phyloP scores from a whole-genome alignment of 495 filamentous ascomycete genomes.

The Xylaria intraflava region DNA sequence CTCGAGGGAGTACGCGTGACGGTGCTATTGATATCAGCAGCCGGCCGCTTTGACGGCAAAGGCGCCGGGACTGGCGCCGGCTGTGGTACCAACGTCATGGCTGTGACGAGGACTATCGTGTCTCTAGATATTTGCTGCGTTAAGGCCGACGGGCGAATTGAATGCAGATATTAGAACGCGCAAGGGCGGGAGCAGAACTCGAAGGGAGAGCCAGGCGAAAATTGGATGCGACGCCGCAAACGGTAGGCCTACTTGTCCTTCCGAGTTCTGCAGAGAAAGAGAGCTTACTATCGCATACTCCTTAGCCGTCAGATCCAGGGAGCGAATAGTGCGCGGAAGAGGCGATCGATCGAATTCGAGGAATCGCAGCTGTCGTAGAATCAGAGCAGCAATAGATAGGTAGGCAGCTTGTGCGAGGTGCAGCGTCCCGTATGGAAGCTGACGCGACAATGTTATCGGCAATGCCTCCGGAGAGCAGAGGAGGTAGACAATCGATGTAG shows the following conservation, averaged over 20 bases:
- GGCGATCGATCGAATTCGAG: neutral
- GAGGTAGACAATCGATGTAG: neutral
- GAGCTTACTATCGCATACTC: slow-evolving; percentile 19
- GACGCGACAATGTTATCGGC: neutral
- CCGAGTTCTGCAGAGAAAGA: slow-evolving; percentile 14
- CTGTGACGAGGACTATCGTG: neutral
- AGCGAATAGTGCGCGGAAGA: neutral
- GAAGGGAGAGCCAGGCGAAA: slow-evolving; percentile 1
- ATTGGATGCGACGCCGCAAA: slow-evolving; percentile 9
- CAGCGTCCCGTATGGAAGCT: neutral
- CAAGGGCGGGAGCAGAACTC: neutral
- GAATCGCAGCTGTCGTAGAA: neutral
- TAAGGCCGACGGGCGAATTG: neutral
- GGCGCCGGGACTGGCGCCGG: slow-evolving; percentile 18
- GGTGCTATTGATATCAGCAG: slow-evolving; percentile 27
- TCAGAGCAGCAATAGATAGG: neutral
- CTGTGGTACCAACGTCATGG: slow-evolving; percentile 35
- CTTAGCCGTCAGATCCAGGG: slow-evolving; percentile 14
- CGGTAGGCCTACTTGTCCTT: slow-evolving; percentile 5
- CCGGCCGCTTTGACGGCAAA: slow-evolving; percentile 31
- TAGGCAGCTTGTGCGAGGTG: neutral
- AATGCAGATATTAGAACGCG: neutral
- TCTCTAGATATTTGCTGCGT: neutral
- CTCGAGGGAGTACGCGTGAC: slow-evolving; percentile 28
- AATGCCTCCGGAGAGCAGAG: slow-evolving; percentile 5